phyloP scores from a whole-genome alignment of 495 filamentous ascomycete species.

The Penicillium antarcticum region DNA sequence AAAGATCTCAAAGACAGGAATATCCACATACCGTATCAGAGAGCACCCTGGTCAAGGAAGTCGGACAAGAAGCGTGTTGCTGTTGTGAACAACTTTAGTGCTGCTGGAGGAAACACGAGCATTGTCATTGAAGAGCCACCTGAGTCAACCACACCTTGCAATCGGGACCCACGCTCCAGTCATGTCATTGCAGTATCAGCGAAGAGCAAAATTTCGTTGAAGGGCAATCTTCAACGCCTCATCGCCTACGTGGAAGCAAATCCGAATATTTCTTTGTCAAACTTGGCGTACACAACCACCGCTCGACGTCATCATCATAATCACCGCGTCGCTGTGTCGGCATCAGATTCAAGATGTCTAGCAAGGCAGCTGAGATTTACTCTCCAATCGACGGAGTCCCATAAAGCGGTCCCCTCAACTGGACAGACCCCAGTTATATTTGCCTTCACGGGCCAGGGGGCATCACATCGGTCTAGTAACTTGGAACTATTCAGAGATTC shows the following conservation, averaged over 20 bases:
- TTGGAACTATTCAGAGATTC: conserved; percentile 21
- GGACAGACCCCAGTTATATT: conserved; percentile 43
- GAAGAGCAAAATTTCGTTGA: conserved; percentile 29
- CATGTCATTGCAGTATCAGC: conserved; percentile 28
- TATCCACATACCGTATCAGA: conserved; percentile 27
- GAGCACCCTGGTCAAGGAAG: too few species aligned
- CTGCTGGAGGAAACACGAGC: conserved; percentile 26
- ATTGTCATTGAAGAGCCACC: conserved; percentile 27
- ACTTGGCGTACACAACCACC: conserved; percentile 69
- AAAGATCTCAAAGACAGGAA: conserved; percentile 22
- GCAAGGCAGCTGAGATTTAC: background rate
- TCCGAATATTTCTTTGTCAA: conserved; percentile 39
- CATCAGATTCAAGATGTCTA: background rate
- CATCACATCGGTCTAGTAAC: conserved; percentile 40
- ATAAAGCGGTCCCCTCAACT: too few species aligned
- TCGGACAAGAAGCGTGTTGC: too few species aligned
- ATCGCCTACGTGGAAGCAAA: conserved; percentile 49
- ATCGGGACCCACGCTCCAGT: background rate
- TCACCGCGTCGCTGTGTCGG: conserved; percentile 35
- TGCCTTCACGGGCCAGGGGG: conserved; percentile 69
- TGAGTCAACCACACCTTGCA: too few species aligned
- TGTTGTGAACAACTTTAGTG: conserved; percentile 38
- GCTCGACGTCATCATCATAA: conserved; percentile 68
- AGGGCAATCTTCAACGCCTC: conserved; percentile 24
- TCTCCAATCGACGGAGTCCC: background rate